Evolutionary conservation across 129 eudicot genomes (phyloP).

Genomic region (Centrapalus pauciflorus): DNA sequence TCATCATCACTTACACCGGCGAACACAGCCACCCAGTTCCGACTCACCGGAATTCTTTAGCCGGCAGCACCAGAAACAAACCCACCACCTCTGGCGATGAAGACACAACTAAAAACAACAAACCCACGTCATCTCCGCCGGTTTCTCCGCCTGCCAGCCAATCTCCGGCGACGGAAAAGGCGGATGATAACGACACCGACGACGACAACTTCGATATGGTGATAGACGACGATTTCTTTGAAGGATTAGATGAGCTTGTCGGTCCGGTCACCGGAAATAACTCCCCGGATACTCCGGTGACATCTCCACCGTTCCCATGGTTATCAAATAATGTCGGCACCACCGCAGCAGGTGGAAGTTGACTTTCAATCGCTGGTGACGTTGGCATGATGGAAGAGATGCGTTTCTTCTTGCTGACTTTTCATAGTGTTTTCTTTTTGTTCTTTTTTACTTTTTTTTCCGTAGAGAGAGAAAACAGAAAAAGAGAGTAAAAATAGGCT

Average conservation of each 20-base stretch:
- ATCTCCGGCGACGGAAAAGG: slow-evolving; percentile 58
- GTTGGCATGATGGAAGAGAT: slow-evolving; percentile 21
- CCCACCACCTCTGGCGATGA: slow-evolving; percentile 45
- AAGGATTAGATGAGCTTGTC: slow-evolving; percentile 75
- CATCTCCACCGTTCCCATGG: slow-evolving; percentile 50
- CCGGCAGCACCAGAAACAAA: slow-evolving; percentile 88
- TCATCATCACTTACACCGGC: slow-evolving; percentile 84
- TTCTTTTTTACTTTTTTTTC: slow-evolving; percentile 13
- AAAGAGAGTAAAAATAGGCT: slow-evolving; percentile 28
- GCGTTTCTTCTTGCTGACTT: slow-evolving; percentile 37
- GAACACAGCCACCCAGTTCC: slow-evolving; percentile 99
- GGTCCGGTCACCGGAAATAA: slow-evolving; percentile 30
- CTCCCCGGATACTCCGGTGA: slow-evolving; percentile 21
- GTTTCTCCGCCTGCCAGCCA: slow-evolving; percentile 47
- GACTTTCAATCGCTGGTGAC: slow-evolving; percentile 28
- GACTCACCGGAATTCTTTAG: slow-evolving; percentile 92
- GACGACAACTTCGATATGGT: slow-evolving; percentile 48
- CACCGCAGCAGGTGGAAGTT: slow-evolving; percentile 63
- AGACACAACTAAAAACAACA: slow-evolving; percentile 15
- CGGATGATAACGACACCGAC: slow-evolving; percentile 39
- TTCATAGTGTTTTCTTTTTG: slow-evolving; percentile 29
- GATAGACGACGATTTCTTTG: slow-evolving; percentile 66
- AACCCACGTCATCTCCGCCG: slow-evolving; percentile 45
- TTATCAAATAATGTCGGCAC: slow-evolving; percentile 31
- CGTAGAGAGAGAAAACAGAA: slow-evolving; percentile 3